Conservation (phyloP, 371 early-diverging fungal species). For the Sporodiniella umbellata region DNA sequence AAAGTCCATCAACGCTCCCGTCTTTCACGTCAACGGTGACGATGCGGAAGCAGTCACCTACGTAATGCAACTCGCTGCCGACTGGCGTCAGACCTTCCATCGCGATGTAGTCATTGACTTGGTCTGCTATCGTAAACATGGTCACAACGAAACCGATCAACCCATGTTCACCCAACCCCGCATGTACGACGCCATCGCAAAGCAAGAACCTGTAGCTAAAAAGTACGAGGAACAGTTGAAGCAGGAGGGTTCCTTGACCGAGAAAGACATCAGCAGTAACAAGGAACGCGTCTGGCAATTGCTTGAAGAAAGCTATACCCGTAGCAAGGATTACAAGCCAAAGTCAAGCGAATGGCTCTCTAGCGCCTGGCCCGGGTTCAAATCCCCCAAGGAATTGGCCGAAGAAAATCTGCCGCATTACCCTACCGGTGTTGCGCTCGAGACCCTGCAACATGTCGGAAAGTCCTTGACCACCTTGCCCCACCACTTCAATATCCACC, state of each 20-base stretch:
- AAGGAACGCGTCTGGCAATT: conserved; percentile 89
- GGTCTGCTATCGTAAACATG: conserved; percentile 95
- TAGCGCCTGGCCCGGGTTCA: conserved; percentile 85
- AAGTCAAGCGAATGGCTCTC: conserved; percentile 92
- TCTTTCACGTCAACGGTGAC: conserved; percentile 97
- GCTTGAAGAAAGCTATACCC: conserved; percentile 86
- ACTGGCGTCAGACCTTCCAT: conserved; percentile 94
- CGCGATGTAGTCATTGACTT: conserved; percentile 95
- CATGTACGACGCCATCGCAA: conserved; percentile 91
- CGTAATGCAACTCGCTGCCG: conserved; percentile 90
- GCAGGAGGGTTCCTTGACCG: conserved; percentile 80
- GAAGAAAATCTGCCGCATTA: conserved; percentile 63
- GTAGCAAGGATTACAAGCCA: conserved; percentile 87
- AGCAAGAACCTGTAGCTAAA: conserved; percentile 80
- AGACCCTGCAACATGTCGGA: conserved; percentile 78
- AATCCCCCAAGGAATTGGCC: conserved; percentile 82
- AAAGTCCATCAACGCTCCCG: conserved; percentile 93
- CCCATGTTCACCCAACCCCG: conserved; percentile 97
- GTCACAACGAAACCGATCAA: conserved; percentile 98
- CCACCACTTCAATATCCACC: conserved; percentile 82
- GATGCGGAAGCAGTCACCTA: conserved; percentile 95
- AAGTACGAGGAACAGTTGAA: conserved; percentile 82
- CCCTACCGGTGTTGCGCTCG: conserved; percentile 78
- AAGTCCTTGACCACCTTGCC: conserved; percentile 78
- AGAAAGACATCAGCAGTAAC: conserved; percentile 78